These are phyloP conservation scores for Xylaria sp. DNA, from an alignment of 2,329 filamentous ascomycete species.

Conservation along the genomic window DNA sequence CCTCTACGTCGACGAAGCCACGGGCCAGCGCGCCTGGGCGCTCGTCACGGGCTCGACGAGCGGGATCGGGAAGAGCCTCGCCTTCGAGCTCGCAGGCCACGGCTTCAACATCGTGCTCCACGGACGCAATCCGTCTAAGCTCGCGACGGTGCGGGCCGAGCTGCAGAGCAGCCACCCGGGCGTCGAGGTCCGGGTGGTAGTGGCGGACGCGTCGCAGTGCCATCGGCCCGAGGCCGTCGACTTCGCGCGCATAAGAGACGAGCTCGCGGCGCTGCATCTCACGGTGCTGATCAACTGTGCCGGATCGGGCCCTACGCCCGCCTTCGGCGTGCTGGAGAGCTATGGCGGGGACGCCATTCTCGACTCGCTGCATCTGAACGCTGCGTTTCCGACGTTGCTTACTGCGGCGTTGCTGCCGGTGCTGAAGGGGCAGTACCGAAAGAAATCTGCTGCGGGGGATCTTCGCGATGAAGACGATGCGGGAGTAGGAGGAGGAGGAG, in stretches of 20 bases:
- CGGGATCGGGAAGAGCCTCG: constrained; percentile 62
- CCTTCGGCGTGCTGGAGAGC: constrained; percentile 50
- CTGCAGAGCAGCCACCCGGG: constrained; percentile 54
- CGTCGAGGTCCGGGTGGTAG: constrained; percentile 52
- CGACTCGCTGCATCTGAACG: constrained; percentile 56
- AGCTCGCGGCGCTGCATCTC: constrained; percentile 52
- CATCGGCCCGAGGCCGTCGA: constrained; percentile 30
- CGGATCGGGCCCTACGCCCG: constrained; percentile 52
- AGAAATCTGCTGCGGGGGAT: neutral
- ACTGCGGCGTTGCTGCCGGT: constrained; percentile 40
- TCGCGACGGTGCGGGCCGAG: constrained; percentile 52
- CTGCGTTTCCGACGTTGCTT: constrained; percentile 38
- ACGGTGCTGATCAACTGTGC: constrained; percentile 65
- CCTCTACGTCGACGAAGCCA: constrained; percentile 35
- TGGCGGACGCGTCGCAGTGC: constrained; percentile 55
- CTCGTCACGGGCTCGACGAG: constrained; percentile 62
- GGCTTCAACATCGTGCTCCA: constrained; percentile 68
- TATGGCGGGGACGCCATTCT: constrained; percentile 52
- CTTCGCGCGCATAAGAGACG: constrained; percentile 29
- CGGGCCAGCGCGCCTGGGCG: constrained; percentile 52
- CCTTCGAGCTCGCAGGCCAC: constrained; percentile 58
- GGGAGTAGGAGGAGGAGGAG: neutral
- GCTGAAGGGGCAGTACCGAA: constrained; percentile 24
- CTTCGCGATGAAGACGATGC: neutral
- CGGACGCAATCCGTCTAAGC: constrained; percentile 59